phyloP scores from a whole-genome alignment of 306 rosid species.

The Medicago lupulina region DNA sequence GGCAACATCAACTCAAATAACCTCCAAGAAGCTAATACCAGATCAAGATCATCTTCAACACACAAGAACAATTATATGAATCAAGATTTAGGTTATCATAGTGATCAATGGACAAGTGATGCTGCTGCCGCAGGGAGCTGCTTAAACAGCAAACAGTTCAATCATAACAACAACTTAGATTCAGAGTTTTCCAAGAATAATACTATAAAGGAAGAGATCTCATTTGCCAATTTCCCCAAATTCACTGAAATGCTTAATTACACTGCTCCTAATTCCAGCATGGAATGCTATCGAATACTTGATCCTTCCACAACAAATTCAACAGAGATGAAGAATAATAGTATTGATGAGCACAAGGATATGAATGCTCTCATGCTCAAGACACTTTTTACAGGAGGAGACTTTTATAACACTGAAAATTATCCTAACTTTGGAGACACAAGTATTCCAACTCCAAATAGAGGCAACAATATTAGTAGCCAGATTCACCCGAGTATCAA shows the following conservation, averaged over 20 bases:
- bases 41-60: constrained; percentile 38
- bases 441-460: background rate
- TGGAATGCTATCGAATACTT: constrained; percentile 37
- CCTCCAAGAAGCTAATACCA: constrained; percentile 38
- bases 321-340: constrained; percentile 28
- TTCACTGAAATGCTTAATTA: constrained; percentile 60
- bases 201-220: constrained; percentile 47
- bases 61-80: constrained; percentile 43
- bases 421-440: constrained; percentile 18
- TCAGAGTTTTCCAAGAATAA: constrained; percentile 22
- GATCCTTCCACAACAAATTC: constrained; percentile 19
- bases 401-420: constrained; percentile 8
- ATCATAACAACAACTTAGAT: background rate
- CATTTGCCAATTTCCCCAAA: constrained; percentile 55
- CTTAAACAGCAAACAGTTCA: background rate
- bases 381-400: constrained; percentile 30
- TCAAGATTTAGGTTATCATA: constrained; percentile 56
- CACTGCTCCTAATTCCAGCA: constrained; percentile 35
- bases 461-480: constrained; percentile 39
- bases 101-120: constrained; percentile 41
- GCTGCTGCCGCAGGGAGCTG: background rate
- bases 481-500: constrained; percentile 81
- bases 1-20: constrained; percentile 28
- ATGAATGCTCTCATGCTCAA: constrained; percentile 58
- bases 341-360: constrained; percentile 43